These are phyloP conservation scores for Pisolithus marmoratus DNA, from an alignment of 768 basidiomycete species.

Conservation along the genomic window DNA sequence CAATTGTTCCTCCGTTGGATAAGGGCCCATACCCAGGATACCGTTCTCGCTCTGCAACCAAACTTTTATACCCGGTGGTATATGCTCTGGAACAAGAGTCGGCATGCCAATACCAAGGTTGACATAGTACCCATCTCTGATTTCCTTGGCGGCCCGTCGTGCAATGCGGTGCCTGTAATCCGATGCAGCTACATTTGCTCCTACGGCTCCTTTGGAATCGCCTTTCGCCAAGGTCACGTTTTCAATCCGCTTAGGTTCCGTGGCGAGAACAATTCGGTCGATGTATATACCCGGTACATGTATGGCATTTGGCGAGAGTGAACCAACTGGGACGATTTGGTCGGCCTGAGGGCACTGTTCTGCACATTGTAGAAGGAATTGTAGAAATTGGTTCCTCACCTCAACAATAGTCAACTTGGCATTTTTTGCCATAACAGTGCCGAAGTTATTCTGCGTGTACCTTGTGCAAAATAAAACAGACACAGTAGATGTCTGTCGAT, in stretches of 20 bases:
- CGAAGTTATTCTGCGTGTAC: constrained; percentile 87
- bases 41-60: constrained; percentile 93
- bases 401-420: constrained; percentile 90
- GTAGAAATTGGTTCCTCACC: constrained; percentile 32
- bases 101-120: constrained; percentile 92
- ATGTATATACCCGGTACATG: constrained; percentile 85
- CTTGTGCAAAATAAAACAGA: constrained; percentile 30
- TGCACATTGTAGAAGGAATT: constrained; percentile 2
- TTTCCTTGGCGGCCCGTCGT: constrained; percentile 81
- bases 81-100: constrained; percentile 77
- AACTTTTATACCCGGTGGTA: constrained; percentile 69
- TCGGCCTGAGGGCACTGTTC: constrained; percentile 56
- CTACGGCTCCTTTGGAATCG: constrained; percentile 24
- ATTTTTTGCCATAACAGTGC: constrained; percentile 80
- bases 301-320: constrained; percentile 74
- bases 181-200: constrained; percentile 38
- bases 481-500: neutral
- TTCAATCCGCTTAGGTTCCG: constrained; percentile 74
- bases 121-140: constrained; percentile 83
- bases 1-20: constrained; percentile 72
- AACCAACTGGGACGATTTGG: constrained; percentile 79
- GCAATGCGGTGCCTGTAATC: constrained; percentile 71
- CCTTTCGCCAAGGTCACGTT: constrained; percentile 60
- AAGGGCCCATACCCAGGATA: constrained; percentile 86
- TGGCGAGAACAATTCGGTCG: constrained; percentile 80